Evolutionary conservation across 1,284 basidiomycete species (phyloP), one percentile per base, ranked within the genome.

Genomic region (Pseudozyma pruni): DNA sequence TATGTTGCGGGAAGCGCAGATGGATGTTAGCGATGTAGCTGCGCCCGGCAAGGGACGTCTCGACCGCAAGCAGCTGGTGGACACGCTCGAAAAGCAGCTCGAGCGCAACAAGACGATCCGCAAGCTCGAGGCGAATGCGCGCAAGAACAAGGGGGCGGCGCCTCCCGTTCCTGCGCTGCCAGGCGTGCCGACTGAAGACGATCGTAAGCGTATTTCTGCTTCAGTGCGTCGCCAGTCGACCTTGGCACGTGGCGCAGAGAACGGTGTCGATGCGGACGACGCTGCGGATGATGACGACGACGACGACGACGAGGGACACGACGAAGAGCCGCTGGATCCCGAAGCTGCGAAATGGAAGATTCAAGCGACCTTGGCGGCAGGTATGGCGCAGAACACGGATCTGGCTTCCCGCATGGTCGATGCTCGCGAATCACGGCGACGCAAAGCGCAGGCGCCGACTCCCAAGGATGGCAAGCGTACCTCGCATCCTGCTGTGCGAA

Each of bases 1-100:
- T 42, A 88, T 90, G 69, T 88, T 89, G 52, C 88, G 90, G 55
- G 85, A 92, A 49, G 89, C 93, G 86, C 90, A 93, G 82, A 87
- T 92, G 66, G 90, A 90, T 83, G 87, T 72, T 17, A 57, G 63
- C 41, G 59, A 73, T 45, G 59, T 74, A 9, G 55, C 68, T n/a
- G 69, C 68, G 3, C 67, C 71, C 0, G 72, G 69, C 8, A 72
- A 76, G 25, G 75, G 73, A 23, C 72, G 68, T 23, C 64, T 81
- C 37, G 72, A 80, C 46, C 68, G 79, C 13, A 68, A 80, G 42
- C 71, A 78, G 39, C 86, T 98, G 31, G 90, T 96, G 32, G 80
- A 83, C 34, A 81, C 80, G 27, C 62, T 83, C 31, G 81, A 83
- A 47, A 79, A 77, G 53, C 81, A 82, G 56, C 66, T 83, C 25